A percentile compares a stretch with the other conserved stretches of the same genome.
Evolutionary conservation across 2,329 filamentous ascomycete genomes (phyloP).

Genomic region (Hymenoscyphus occultus): DNA sequence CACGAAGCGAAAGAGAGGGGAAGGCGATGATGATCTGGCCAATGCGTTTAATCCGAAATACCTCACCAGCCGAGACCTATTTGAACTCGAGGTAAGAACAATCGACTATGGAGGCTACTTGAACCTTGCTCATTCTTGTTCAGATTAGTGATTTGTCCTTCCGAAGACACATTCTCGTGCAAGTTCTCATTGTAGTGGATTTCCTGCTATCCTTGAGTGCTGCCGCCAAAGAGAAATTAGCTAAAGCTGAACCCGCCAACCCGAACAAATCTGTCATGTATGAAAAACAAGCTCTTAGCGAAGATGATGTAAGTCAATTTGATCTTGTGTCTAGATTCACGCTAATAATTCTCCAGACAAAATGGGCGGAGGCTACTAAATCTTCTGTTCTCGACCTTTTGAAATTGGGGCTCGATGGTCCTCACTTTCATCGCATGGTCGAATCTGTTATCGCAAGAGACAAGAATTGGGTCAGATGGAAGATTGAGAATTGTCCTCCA

Average conservation of each 20-base stretch:
- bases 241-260: conserved; percentile 59
- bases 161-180: conserved; percentile 88
- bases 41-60: conserved; percentile 96
- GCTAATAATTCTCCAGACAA: conserved; percentile 50
- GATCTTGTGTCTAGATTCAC: neutral
- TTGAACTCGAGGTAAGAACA: conserved; percentile 77
- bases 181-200: conserved; percentile 90
- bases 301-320: conserved; percentile 69
- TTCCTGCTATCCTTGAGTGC: conserved; percentile 89
- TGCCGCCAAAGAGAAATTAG: conserved; percentile 75
- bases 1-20: conserved; percentile 67
- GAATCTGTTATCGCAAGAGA: conserved; percentile 93
- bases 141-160: conserved; percentile 93
- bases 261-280: conserved; percentile 81
- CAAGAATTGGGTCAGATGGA: conserved; percentile 99
- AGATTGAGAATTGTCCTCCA: conserved; percentile 85
- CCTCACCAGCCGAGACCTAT: conserved; percentile 92
- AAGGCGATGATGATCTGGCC: conserved; percentile 58
- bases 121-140: conserved; percentile 28
- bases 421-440: conserved; percentile 94
- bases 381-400: conserved; percentile 78
- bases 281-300: conserved; percentile 66
- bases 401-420: conserved; percentile 74
- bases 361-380: conserved; percentile 82
- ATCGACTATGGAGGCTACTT: neutral